Evolutionary conservation across 2,329 filamentous ascomycete species (phyloP), one percentile per base, ranked within the genome.

Genomic region (Ciborinia camelliae): DNA sequence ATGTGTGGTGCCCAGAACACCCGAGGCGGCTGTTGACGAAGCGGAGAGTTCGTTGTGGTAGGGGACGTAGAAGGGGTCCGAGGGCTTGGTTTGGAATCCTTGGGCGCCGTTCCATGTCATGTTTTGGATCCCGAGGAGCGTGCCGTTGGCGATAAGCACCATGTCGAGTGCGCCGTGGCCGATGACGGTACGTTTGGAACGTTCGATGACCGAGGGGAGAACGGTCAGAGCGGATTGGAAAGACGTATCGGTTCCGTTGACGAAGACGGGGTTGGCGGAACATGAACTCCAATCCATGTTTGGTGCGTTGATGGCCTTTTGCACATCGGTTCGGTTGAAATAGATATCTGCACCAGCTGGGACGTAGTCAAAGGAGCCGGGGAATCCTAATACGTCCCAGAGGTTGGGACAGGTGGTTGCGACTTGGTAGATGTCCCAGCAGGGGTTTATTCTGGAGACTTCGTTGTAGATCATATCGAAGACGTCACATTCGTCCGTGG

Each of bases 381-480:
- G 80, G 4, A 82, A 81, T 26, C 87, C 86, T 3, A 93, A 79
- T 0, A 89, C 84, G 65, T 92, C 87, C 82, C 85, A 91, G 2
- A 84, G 79, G 3, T 87, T 69, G 0, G 91, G 91, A 73, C 91
- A 95, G 15, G 86, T 89, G 4, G 85, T 86, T 2, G 84, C 84
- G 18, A 94, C 83, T 59, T 90, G 84, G 77, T 94, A 95, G 14
- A 90, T 79, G 74, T 92, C 86, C 77, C 90, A 96, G 79, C 91
- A 95, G 0, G 91, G 91, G 77, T 95, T 95, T 41, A 85, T 76
- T 1, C 78, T 72, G 5, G 79, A 67, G 9, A 82, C 82, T 37
- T 85, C 87, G 0, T 79, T 69, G 70, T 78, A 79, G 37, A 90
- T 82, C 28, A 82, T 78, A 65, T 81, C 75, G 71, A 82, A 89